Conservation (phyloP, 2,329 filamentous ascomycete genomes). For the Apiospora malaysiana region DNA sequence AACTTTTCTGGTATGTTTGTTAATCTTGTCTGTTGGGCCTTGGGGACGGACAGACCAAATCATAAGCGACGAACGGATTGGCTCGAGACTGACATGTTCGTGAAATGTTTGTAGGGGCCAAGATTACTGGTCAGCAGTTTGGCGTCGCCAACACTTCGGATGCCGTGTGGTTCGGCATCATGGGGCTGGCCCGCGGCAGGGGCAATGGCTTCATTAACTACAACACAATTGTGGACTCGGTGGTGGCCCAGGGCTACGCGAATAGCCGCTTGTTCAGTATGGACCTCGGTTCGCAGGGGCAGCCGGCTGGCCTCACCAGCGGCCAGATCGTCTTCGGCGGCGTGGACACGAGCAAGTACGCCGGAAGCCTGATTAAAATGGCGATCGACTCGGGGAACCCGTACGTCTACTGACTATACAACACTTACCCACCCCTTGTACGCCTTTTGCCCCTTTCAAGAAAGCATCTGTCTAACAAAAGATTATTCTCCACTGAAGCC, state of each 20-base stretch:
- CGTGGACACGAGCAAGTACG: conserved; percentile 57
- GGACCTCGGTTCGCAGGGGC: conserved; percentile 49
- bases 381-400: not conserved
- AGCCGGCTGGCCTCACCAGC: conserved; percentile 41
- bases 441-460: conserved; percentile 47
- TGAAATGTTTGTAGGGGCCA: conserved; percentile 35
- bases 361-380: conserved; percentile 46
- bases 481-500: conserved; percentile 26
- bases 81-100: not conserved
- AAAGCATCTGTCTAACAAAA: not conserved
- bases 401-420: not conserved
- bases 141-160: conserved; percentile 52
- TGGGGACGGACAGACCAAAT: too few relatives aligned
- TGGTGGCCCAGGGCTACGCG: conserved; percentile 54
- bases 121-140: conserved; percentile 54
- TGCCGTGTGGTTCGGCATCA: conserved; percentile 57
- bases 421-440: too few relatives aligned
- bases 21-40: not conserved
- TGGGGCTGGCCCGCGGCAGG: conserved; percentile 54
- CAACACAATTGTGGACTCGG: conserved; percentile 57
- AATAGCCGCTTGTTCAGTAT: conserved; percentile 57
- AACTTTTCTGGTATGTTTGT: conserved; percentile 48
- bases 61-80: not conserved
- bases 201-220: conserved; percentile 52
- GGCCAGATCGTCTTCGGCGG: conserved; percentile 61